Conservation (phyloP, 768 basidiomycete species). For the Suillus bovinus region DNA sequence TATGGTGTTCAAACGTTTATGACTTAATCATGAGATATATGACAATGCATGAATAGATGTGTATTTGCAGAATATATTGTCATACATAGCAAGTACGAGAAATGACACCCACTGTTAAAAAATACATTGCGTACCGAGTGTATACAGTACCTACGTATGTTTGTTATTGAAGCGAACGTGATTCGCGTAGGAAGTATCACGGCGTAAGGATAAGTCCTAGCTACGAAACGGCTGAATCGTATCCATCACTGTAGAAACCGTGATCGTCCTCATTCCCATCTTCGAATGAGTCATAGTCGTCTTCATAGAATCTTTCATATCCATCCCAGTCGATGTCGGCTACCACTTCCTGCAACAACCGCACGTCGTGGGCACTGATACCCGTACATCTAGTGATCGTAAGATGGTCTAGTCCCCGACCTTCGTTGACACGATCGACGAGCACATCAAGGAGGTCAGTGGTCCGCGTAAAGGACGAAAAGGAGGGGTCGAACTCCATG, state of each 20-base stretch:
- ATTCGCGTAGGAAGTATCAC: not conserved
- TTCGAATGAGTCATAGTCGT: no score
- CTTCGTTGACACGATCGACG: conserved; percentile 10
- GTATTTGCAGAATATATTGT: not conserved
- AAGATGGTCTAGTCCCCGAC: conserved; percentile 2
- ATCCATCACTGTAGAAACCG: not conserved
- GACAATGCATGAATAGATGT: conserved; percentile 1
- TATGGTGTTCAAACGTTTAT: conserved; percentile 1
- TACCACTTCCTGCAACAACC: conserved; percentile 8
- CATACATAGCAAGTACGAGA: not conserved
- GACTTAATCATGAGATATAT: not conserved
- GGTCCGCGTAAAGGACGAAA: no score
- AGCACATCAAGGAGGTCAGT: conserved; percentile 4
- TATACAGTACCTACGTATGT: not conserved
- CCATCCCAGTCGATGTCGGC: conserved; percentile 4
- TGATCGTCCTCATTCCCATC: not conserved
- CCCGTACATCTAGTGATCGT: not conserved
- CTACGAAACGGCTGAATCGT: not conserved
- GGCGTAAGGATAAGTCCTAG: not conserved
- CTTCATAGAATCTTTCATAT: not conserved
- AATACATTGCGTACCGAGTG: not conserved
- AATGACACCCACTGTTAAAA: not conserved
- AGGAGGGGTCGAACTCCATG: not conserved
- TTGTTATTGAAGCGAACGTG: not conserved
- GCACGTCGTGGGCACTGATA: not conserved